Evolutionary conservation across 2,329 filamentous ascomycete genomes (phyloP).

Genomic region (Penicillium expansum): DNA sequence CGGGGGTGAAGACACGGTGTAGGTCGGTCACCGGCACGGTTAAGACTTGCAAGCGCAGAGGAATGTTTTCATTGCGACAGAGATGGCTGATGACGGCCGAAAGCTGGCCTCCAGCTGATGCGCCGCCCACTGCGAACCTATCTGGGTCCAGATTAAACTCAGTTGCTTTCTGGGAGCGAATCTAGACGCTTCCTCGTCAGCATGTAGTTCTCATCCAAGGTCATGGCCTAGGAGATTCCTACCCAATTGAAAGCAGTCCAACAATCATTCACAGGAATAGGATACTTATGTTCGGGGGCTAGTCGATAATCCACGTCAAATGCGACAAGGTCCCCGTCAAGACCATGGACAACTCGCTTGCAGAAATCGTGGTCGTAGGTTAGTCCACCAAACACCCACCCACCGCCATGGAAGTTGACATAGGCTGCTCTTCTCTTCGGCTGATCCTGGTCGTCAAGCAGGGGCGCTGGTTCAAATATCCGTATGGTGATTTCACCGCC

Average conservation of each 20-base stretch:
- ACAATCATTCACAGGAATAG: constrained; percentile 41
- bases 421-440: constrained; percentile 39
- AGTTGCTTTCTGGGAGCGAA: constrained; percentile 31
- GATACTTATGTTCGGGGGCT: constrained; percentile 41
- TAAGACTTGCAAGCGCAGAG: constrained; percentile 38
- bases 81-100: constrained; percentile 40
- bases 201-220: background rate
- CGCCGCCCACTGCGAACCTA: constrained; percentile 39
- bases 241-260: constrained; percentile 44
- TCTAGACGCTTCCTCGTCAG: constrained; percentile 19
- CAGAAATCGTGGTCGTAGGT: constrained; percentile 42
- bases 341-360: constrained; percentile 39
- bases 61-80: constrained; percentile 38
- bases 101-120: constrained; percentile 42
- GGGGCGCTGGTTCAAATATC: constrained; percentile 39
- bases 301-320: constrained; percentile 48
- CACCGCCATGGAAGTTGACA: constrained; percentile 44
- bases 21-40: constrained; percentile 40
- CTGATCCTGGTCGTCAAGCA: constrained; percentile 24
- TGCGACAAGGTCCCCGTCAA: constrained; percentile 40
- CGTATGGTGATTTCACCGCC: constrained; percentile 42
- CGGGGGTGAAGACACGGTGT: constrained; percentile 36
- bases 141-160: constrained; percentile 37
- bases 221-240: background rate
- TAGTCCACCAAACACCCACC: constrained; percentile 46